phyloP scores from a whole-genome alignment of 176 grass and related monocot species.

The Cenchrus purpureus region DNA sequence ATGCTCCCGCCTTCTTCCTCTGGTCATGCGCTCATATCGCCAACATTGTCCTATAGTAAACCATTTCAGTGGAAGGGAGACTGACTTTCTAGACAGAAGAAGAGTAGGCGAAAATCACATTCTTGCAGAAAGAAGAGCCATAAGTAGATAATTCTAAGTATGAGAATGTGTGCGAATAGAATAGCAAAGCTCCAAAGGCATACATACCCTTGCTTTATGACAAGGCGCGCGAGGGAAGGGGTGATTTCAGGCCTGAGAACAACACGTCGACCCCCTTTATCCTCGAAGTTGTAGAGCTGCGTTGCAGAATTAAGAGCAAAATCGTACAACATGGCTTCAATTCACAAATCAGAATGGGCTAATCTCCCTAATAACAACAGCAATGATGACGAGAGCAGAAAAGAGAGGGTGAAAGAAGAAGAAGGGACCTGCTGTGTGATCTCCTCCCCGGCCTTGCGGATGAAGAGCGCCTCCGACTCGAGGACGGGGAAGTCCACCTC shows the following conservation, averaged over 20 bases:
- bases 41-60: slow-evolving; percentile 98
- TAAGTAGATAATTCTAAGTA: not conserved
- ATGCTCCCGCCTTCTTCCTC: slow-evolving; percentile 89
- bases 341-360: not conserved
- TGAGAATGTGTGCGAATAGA: not conserved
- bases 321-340: not conserved
- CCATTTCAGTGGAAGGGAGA: slow-evolving; percentile 95
- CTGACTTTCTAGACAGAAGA: slow-evolving; percentile 81
- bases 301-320: not conserved
- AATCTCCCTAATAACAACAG: not conserved
- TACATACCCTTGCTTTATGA: slow-evolving; percentile 89
- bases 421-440: slow-evolving; percentile 73
- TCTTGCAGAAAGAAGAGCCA: not conserved
- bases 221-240: slow-evolving; percentile 82
- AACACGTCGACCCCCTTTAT: slow-evolving; percentile 88
- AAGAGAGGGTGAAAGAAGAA: not conserved
- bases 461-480: slow-evolving; percentile 87
- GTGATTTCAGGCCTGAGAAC: slow-evolving; percentile 92
- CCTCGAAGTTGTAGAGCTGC: slow-evolving; percentile 90
- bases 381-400: not conserved
- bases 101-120: slow-evolving; percentile 41
- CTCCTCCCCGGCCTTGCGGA: slow-evolving; percentile 81
- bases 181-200: not conserved
- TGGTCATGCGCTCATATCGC: slow-evolving; percentile 94
- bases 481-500: slow-evolving; percentile 96